Conservation (phyloP, 2,329 filamentous ascomycete species). For the Cryphonectria carpinicola region DNA sequence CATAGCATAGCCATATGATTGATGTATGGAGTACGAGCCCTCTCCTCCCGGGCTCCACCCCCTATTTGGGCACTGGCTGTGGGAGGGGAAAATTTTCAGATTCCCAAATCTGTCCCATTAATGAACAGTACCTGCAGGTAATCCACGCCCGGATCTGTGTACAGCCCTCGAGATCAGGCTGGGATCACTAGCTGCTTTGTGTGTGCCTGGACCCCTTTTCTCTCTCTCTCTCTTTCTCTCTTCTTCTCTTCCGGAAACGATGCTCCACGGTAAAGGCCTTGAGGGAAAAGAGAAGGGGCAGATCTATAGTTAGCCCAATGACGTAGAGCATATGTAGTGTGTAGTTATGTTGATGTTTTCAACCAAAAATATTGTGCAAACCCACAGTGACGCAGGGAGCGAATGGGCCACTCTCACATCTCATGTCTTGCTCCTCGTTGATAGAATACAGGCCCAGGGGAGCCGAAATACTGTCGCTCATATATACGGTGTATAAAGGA, state of each 20-base stretch:
- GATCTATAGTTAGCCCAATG: conserved; percentile 1
- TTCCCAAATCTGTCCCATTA: neutral
- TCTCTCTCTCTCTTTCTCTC: too few relatives aligned
- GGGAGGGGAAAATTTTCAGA: neutral
- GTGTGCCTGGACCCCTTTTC: neutral
- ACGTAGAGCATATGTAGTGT: neutral
- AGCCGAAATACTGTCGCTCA: neutral
- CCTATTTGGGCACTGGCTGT: conserved; percentile 8
- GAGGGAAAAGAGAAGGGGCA: neutral
- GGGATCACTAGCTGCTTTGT: neutral
- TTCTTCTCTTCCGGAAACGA: neutral
- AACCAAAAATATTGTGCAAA: neutral
- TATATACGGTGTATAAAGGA: neutral
- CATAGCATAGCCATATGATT: neutral
- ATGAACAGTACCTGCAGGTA: neutral
- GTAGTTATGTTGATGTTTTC: neutral
- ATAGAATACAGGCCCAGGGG: neutral
- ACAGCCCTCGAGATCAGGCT: neutral
- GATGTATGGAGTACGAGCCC: neutral
- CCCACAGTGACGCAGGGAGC: neutral
- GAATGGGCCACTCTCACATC: neutral
- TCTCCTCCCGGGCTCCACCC: conserved; percentile 2
- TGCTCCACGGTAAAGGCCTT: neutral
- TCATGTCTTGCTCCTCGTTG: neutral
- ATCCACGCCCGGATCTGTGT: neutral